A percentile compares a stretch with the other conserved stretches of the same genome.
Conservation (phyloP, 1,284 basidiomycete species). For the Apiotrichum sp. region DNA sequence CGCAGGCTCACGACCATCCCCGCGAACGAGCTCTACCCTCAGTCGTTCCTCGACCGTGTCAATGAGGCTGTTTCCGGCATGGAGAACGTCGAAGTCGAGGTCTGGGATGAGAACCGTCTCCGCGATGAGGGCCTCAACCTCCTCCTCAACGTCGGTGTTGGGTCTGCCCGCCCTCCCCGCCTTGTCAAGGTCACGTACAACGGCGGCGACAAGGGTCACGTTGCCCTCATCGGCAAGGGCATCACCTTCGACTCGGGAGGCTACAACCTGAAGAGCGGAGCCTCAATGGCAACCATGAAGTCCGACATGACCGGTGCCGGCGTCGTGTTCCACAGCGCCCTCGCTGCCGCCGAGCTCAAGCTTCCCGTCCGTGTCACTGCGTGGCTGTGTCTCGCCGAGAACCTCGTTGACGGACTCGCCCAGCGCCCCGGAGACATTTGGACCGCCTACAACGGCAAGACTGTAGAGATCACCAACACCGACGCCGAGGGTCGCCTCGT, state of each 20-base stretch:
- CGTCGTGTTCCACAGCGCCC: slow-evolving; percentile 6
- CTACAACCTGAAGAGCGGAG: slow-evolving; percentile 3
- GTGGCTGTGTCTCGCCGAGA: slow-evolving; percentile 13
- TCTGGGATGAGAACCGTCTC: slow-evolving; percentile 13
- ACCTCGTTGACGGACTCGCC: slow-evolving; percentile 5
- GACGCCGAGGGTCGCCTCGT: slow-evolving; percentile 15
- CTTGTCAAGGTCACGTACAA: slow-evolving; percentile 13
- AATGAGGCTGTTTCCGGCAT: slow-evolving; percentile 2
- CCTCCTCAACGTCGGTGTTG: slow-evolving; percentile 4
- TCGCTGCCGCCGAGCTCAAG: slow-evolving; percentile 12
- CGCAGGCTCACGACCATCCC: slow-evolving; percentile 16
- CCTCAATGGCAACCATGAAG: slow-evolving; percentile 9
- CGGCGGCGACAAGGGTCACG: slow-evolving; percentile 3
- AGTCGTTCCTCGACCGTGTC: slow-evolving; percentile 10
- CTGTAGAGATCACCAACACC: slow-evolving; percentile 10
- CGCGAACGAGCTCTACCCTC: slow-evolving; percentile 12
- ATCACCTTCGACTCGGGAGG: slow-evolving; percentile 13
- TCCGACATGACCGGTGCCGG: slow-evolving; percentile 11
- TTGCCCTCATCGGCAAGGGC: slow-evolving; percentile 12
- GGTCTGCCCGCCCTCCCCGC: slow-evolving; percentile 2
- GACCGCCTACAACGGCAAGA: slow-evolving; percentile 7
- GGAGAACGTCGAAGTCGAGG: slow-evolving; percentile 9
- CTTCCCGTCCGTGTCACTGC: slow-evolving; percentile 7
- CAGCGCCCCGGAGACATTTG: slow-evolving; percentile 7
- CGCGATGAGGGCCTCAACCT: neutral